phyloP scores from a whole-genome alignment of 2,329 filamentous ascomycete species.

The Clarireedia monteithiana region DNA sequence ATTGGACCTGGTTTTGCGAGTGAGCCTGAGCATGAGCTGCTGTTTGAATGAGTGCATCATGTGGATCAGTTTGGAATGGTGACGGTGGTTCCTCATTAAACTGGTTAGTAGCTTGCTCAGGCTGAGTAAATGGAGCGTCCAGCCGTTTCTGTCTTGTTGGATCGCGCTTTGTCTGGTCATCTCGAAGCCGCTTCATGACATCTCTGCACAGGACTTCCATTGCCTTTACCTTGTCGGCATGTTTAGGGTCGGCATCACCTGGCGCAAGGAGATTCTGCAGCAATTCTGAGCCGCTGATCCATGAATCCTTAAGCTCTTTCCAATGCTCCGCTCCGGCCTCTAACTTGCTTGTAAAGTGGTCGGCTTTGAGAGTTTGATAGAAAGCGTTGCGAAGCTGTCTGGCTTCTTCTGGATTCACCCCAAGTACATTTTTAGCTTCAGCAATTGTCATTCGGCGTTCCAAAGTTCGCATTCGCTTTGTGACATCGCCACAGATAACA shows the following conservation, averaged over 20 bases:
- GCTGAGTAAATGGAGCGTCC: constrained; percentile 16
- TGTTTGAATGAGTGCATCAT: constrained; percentile 22
- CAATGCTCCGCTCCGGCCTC: constrained; percentile 65
- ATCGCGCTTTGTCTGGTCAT: constrained; percentile 53
- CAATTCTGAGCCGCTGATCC: constrained; percentile 52
- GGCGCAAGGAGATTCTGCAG: constrained; percentile 47
- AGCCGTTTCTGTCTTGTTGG: constrained; percentile 36
- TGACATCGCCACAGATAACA: constrained; percentile 73
- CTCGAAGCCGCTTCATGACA: constrained; percentile 68
- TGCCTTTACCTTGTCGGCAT: constrained; percentile 51
- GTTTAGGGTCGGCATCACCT: constrained; percentile 43
- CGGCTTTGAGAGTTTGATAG: constrained; percentile 54
- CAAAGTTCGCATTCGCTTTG: constrained; percentile 64
- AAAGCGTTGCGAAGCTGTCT: constrained; percentile 60
- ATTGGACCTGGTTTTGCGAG: constrained; percentile 20
- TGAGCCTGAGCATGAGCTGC: constrained; percentile 27
- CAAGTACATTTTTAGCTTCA: constrained; percentile 65
- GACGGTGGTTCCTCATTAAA: constrained; percentile 21
- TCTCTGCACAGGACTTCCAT: constrained; percentile 67
- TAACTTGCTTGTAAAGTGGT: constrained; percentile 65
- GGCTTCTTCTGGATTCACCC: constrained; percentile 60
- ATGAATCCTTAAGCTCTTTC: constrained; percentile 59
- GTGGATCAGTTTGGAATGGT: constrained; percentile 20
- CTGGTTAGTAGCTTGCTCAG: constrained; percentile 17
- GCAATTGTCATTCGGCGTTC: constrained; percentile 62